Percentiles rank a stretch among this genome's conserved stretches.
phyloP scores from a whole-genome alignment of 257 asterid species.

The Thymus mandschuricus region DNA sequence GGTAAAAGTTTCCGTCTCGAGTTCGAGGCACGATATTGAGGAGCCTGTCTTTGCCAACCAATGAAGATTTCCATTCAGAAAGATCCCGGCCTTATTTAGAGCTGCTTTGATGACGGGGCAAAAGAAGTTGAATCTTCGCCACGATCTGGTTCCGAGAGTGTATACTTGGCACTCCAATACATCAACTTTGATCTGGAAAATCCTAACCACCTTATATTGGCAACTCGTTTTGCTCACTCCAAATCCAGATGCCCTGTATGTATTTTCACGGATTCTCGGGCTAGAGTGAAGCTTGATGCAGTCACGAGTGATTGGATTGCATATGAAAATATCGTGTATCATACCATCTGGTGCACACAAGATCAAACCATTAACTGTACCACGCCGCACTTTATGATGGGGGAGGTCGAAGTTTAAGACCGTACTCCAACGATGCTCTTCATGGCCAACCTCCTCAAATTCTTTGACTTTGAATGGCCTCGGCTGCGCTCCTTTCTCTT shows the following conservation, averaged over 20 bases:
- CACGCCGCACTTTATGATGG: too few species aligned
- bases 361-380: constrained; percentile 30
- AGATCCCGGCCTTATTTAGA: too few species aligned
- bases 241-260: neutral
- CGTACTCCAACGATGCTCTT: too few species aligned
- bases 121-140: neutral
- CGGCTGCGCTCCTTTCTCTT: too few species aligned
- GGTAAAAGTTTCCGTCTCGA: too few species aligned
- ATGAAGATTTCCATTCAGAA: too few species aligned
- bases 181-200: neutral
- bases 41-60: too few species aligned
- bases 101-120: too few species aligned
- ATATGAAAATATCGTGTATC: constrained; percentile 20
- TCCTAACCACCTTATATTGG: constrained; percentile 36
- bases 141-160: neutral
- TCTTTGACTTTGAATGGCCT: too few species aligned
- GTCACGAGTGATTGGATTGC: constrained; percentile 26
- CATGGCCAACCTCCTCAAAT: too few species aligned
- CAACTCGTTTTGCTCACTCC: constrained; percentile 13
- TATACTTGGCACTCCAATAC: neutral
- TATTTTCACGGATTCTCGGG: neutral
- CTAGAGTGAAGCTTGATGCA: neutral
- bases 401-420: too few species aligned
- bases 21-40: too few species aligned
- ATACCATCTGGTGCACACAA: neutral